Conservation (phyloP, 352 stramenopile species). For the Pythium chondricola region DNA sequence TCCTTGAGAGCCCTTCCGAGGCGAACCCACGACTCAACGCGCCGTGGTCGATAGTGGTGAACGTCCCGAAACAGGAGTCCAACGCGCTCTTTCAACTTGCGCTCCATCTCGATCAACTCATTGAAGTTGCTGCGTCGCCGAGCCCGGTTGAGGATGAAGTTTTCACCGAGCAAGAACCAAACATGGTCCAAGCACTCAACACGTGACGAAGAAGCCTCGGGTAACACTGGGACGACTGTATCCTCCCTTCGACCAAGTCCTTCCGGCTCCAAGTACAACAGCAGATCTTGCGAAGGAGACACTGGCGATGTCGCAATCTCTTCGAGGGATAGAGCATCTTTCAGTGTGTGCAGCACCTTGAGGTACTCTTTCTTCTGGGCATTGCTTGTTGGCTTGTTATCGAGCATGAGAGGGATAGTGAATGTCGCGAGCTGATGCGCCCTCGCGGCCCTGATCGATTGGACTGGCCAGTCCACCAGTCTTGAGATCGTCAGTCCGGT, state of each 20-base stretch:
- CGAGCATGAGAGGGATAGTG: constrained; percentile 51
- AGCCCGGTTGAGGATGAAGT: constrained; percentile 58
- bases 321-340: constrained; percentile 28
- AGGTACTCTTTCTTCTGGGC: constrained; percentile 70
- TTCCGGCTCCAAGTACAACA: constrained; percentile 33
- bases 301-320: constrained; percentile 1
- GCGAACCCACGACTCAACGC: constrained; percentile 60
- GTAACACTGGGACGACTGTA: constrained; percentile 13
- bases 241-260: constrained; percentile 22
- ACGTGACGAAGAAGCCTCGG: neutral
- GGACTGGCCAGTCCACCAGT: constrained; percentile 4
- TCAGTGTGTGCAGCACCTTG: constrained; percentile 54
- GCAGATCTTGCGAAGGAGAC: constrained; percentile 1
- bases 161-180: constrained; percentile 68
- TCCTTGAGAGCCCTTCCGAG: constrained; percentile 66
- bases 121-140: constrained; percentile 48
- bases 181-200: constrained; percentile 35
- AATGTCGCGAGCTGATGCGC: constrained; percentile 39
- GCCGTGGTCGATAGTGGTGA: constrained; percentile 46
- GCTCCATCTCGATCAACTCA: constrained; percentile 59
- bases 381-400: constrained; percentile 51
- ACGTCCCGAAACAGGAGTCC: constrained; percentile 58
- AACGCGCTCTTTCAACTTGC: constrained; percentile 43
- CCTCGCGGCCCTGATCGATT: no score
- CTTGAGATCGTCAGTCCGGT: constrained; percentile 16